Base-by-base conservation (phyloP, 192 early-diverging fungal species). In the Jimgerdemannia flammicorona region DNA sequence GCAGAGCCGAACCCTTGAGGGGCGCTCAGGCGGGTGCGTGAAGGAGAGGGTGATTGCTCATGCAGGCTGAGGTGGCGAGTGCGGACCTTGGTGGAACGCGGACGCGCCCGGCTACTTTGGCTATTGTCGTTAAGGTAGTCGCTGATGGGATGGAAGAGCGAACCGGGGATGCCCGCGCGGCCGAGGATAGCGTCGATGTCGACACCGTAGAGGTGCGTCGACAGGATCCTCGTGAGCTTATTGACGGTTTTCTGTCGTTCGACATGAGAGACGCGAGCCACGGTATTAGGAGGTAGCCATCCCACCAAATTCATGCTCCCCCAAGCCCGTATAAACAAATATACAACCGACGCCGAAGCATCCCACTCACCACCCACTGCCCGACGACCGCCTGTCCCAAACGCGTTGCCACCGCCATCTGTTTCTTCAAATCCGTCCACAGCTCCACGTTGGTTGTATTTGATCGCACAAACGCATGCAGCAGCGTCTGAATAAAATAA, bases 331-430 rank as follows among this genome's bases (percentile, higher is more conserved):
- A 29, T 29, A 29, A 29, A 29, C 1, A 29, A 29, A 29, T 29
- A 29, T 1, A 29, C 29, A 29, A 75, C 18, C 49, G 14, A 59
- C 0, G 14, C 49, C 49, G 8, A 64, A 44, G 59, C 10, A 74
- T 29, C 20, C 19, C 7, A 85, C 86, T 83, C 84, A 93, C 92
- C 69, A 83, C 83, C 92, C 92, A 95, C 67, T 93, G 90, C 17
- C 76, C 73, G 17, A 91, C 73, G 17, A 91, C 77, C 39, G 83
- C 81, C 73, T 92, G 91, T 9, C 79, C 80, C 87, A 87, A 93
- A 3, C 84, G 71, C 3, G 85, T 78, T 77, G 85, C 80, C n/a
- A 74, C 73, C 10, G 77, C 69, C 68, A 94, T 73, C 0, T 79
- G 76, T 17, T 83, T 79, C 69, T 82, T 77, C 20, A 95, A 71